Evolutionary conservation across 495 filamentous ascomycete species (phyloP).

Genomic region (Penicillium parvum): DNA sequence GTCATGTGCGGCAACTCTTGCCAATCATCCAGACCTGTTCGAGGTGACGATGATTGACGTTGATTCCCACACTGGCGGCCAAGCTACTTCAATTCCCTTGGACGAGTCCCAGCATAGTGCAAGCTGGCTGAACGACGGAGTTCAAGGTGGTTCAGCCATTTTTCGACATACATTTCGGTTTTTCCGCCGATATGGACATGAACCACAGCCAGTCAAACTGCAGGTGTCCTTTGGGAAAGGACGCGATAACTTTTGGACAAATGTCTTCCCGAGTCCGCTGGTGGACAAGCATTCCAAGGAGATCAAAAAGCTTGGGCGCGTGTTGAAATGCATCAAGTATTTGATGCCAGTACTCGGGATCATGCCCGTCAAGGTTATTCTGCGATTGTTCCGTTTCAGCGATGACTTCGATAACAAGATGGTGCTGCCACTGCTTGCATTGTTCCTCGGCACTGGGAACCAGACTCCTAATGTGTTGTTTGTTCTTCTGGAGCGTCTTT

Average conservation of each 20-base stretch:
- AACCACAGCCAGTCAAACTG: conserved; percentile 65
- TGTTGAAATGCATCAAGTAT: conserved; percentile 65
- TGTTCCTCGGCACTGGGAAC: conserved; percentile 78
- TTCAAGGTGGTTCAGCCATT: conserved; percentile 73
- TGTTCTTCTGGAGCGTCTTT: conserved; percentile 71
- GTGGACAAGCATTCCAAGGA: conserved; percentile 59
- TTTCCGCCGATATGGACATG: conserved; percentile 64
- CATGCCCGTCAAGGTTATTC: conserved; percentile 64
- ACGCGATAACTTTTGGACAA: conserved; percentile 69
- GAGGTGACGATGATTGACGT: conserved; percentile 70
- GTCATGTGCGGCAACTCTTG: conserved; percentile 72
- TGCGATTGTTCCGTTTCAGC: conserved; percentile 68
- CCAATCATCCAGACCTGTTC: conserved; percentile 69
- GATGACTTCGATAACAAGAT: conserved; percentile 71
- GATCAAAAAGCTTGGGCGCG: conserved; percentile 59
- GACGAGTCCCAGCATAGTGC: conserved; percentile 64
- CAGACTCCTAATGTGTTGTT: conserved; percentile 72
- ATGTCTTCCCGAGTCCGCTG: conserved; percentile 69
- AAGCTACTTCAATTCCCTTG: conserved; percentile 72
- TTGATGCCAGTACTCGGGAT: conserved; percentile 68
- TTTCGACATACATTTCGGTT: conserved; percentile 82
- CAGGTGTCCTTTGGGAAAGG: conserved; percentile 82
- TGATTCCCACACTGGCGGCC: conserved; percentile 66
- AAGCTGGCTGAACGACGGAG: conserved; percentile 78
- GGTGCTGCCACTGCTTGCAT: conserved; percentile 67